Evolutionary conservation across 208 protist genomes (phyloP), one percentile per base, ranked within the genome.

Genomic region (Leishmania martiniquensis): DNA sequence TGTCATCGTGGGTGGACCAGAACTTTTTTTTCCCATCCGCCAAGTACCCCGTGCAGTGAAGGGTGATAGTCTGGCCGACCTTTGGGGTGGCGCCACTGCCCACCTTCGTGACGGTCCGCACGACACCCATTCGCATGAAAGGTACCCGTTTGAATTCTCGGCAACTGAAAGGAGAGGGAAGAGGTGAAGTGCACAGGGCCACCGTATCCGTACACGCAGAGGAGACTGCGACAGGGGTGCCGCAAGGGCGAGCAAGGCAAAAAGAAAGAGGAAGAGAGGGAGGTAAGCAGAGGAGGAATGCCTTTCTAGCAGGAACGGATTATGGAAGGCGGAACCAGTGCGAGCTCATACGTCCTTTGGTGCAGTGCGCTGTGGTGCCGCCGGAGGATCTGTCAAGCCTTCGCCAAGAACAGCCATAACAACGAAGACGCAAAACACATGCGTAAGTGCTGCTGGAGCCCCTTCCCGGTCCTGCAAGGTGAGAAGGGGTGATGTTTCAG

Each of bases 41-140:
- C n/a, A 98, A 82, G 78, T 90, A 96, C 20, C 93, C 95, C n/a
- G 94, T 97, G 86, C 91, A 95, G 83, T 97, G 95, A 52, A 98
- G 94, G 6, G 90, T 96, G 68, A 98, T 89, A 7, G 63, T 89
- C 66, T 97, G 85, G 17, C 94, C 95, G 9, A 78, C 72, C 70
- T 87, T 88, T 42, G 92, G 90, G 7, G 55, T 62, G 29, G 83
- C 80, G 25, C 95, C 95, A 82, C 49, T 89, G 59, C 95, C 95
- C 42, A 73, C 85, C 68, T 82, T 88, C 62, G 89, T 80, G 42
- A 97, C 85, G 29, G 85, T 92, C 25, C 91, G 90, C 39, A 81
- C 86, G 67, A 96, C 89, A 60, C 91, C 92, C 94, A 95, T 97
- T 74, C 22, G 77, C 47, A 82, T n/a, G 68, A 55, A 49, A 32